A percentile compares a stretch with the other conserved stretches of the same genome.
Conservation (phyloP, 73 alveolate genomes). For the Tetrahymena elliotti region DNA sequence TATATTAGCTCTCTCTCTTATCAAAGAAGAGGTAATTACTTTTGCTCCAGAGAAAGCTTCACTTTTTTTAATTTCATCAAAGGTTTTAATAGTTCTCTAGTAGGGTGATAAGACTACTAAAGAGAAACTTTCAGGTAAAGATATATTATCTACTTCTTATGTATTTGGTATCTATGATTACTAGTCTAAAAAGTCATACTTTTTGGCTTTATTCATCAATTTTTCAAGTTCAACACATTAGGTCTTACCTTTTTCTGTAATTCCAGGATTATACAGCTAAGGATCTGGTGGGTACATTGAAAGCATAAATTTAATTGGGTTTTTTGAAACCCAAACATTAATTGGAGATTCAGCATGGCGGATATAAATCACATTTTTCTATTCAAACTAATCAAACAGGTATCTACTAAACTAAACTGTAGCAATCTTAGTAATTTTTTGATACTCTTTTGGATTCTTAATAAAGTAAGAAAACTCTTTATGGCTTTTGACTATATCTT, state of each 20-base stretch:
- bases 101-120: background rate
- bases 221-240: background rate
- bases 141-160: background rate
- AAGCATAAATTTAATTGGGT: background rate
- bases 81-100: background rate
- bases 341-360: background rate
- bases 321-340: background rate
- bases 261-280: background rate
- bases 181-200: background rate
- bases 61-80: background rate
- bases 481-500: background rate
- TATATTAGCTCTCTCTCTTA: background rate
- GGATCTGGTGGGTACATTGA: background rate
- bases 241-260: background rate
- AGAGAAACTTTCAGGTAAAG: background rate
- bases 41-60: background rate
- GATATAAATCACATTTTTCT: background rate
- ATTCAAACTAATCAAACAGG: background rate
- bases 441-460: background rate
- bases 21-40: background rate
- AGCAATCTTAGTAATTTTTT: background rate
- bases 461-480: background rate
- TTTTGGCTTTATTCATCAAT: background rate
- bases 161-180: background rate
- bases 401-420: background rate